Evolutionary conservation across 2,329 filamentous ascomycete species (phyloP), one percentile per base, ranked within the genome.

Genomic region (Lasiodiplodia citricola): DNA sequence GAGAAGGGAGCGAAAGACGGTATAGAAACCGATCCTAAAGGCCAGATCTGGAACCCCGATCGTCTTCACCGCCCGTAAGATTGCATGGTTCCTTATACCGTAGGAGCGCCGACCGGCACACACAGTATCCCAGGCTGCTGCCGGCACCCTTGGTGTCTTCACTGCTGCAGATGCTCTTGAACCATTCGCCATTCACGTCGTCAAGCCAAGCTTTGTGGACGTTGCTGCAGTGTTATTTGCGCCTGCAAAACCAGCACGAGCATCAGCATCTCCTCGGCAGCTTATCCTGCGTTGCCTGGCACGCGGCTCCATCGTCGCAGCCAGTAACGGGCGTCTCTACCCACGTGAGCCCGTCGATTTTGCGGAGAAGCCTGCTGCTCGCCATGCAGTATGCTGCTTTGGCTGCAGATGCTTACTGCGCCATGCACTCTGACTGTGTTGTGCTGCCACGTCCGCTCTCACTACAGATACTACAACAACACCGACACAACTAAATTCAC

Each of bases 381-480:
- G 16, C 41, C 6, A 18, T 62, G 38, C 41, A 47, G 23, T 16
- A 23, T 35, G 37, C 56, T 41, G 56, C 56, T 23, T 16, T 41
- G n/a, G 41, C 25, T 58, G 38, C 41, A 37, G 41, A 52, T 25
- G 60, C 60, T 64, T 54, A 64, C 60, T 63, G 58, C 44, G 23
- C 28, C 58, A 38, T 63, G 58, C 58, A 63, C 51, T 28, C 50
- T 63, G 58, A 28, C 58, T 64, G 60, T 64, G 35, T n/a, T 52
- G 47, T 50, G 60, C 41, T 25, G 38, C 38, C 23, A 16, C 23
- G 57, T 23, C 16, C 7, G 13, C 56, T 10, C 13, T 51, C 41
- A 25, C 11, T 25, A 8, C 37, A 23, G n/a, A 21, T 28, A 31
- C 21, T 31, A n/a, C 47, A 47, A 64, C 47, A 18, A 47, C 25